A percentile compares a stretch with the other conserved stretches of the same genome.
Evolutionary conservation across 495 filamentous ascomycete genomes (phyloP).

Genomic region (Letharia columbiana): DNA sequence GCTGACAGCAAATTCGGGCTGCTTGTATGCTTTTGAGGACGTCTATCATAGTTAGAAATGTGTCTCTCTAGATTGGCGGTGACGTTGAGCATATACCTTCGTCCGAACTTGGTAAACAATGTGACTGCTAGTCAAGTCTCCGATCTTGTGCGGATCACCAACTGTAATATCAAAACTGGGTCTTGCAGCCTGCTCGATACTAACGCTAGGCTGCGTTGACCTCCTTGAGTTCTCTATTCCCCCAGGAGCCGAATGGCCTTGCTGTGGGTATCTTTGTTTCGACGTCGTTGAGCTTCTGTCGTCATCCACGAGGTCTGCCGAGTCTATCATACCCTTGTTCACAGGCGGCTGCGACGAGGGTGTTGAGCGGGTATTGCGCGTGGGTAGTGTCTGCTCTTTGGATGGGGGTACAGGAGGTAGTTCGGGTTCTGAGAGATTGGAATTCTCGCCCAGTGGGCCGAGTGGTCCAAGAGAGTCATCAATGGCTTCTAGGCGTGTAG

Average conservation of each 20-base stretch:
- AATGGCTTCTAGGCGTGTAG: constrained; percentile 77
- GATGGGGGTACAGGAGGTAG: constrained; percentile 79
- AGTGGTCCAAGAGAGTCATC: constrained; percentile 89
- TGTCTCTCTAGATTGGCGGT: neutral
- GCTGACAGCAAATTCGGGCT: constrained; percentile 82
- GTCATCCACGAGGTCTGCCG: constrained; percentile 55
- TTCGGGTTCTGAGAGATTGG: constrained; percentile 43
- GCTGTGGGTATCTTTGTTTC: constrained; percentile 53
- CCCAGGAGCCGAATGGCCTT: constrained; percentile 57
- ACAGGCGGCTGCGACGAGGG: constrained; percentile 42
- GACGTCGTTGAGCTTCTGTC: constrained; percentile 40
- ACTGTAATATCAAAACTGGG: constrained; percentile 88
- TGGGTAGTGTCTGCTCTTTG: constrained; percentile 58
- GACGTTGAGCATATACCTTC: constrained; percentile 50
- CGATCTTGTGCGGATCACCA: constrained; percentile 95
- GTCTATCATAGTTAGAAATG: constrained; percentile 48
- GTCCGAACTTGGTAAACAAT: constrained; percentile 95
- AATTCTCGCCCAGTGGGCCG: constrained; percentile 65
- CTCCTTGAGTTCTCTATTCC: constrained; percentile 37
- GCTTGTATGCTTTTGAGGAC: constrained; percentile 88
- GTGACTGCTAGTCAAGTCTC: constrained; percentile 91
- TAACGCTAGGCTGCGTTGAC: constrained; percentile 71
- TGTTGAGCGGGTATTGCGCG: constrained; percentile 49
- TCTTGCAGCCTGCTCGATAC: constrained; percentile 80
- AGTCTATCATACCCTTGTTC: constrained; percentile 48